Conservation (phyloP, 176 grass and related monocot genomes). For the Canna indica region DNA sequence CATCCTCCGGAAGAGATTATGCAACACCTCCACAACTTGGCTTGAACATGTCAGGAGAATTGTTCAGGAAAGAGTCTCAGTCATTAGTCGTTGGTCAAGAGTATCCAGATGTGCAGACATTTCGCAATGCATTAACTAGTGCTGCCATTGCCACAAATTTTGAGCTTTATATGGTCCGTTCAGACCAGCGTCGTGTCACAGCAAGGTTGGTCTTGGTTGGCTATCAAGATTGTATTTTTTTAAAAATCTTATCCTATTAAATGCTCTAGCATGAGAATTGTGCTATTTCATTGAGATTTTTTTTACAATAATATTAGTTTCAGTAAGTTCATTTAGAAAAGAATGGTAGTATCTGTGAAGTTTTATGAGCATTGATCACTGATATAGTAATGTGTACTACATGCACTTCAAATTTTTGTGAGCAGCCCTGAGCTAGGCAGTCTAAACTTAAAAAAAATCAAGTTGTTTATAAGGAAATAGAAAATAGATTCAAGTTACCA, state of each 20-base stretch:
- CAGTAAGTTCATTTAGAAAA: background rate
- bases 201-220: constrained; percentile 1
- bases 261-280: background rate
- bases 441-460: too few relatives aligned
- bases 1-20: constrained; percentile 12
- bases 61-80: constrained; percentile 6
- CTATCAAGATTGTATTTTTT: background rate
- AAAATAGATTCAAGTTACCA: background rate
- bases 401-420: background rate
- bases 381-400: background rate
- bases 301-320: background rate
- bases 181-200: constrained; percentile 22
- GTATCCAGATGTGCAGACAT: constrained; percentile 19
- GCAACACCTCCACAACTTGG: background rate
- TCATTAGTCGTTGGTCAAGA: constrained; percentile 18
- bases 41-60: constrained; percentile 3
- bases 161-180: constrained; percentile 14
- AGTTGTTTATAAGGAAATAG: too few relatives aligned
- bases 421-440: background rate
- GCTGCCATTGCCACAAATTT: constrained; percentile 18
- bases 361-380: background rate
- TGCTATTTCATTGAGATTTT: background rate
- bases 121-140: constrained; percentile 11
- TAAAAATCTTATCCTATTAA: background rate
- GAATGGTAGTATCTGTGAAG: background rate